These are phyloP conservation scores for Zoysia japonica DNA, from an alignment of 176 grass and related monocot species.

Conservation along the genomic window DNA sequence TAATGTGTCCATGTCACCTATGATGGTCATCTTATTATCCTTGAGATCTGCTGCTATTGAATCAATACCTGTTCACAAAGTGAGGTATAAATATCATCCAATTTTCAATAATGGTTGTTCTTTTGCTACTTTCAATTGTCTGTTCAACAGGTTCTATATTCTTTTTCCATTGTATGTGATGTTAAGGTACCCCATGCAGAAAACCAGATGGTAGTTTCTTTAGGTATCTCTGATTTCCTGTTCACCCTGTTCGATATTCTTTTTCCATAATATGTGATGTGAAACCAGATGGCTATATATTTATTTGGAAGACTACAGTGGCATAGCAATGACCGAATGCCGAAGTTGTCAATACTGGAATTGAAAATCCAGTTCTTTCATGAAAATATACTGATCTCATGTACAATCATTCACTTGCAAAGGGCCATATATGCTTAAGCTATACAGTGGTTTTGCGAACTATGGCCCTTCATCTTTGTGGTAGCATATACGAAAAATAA, in stretches of 20 bases:
- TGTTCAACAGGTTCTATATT: constrained; percentile 2
- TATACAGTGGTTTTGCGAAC: neutral
- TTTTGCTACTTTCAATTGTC: neutral
- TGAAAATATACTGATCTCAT: neutral
- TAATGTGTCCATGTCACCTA: constrained; percentile 85
- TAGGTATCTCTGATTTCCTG: neutral
- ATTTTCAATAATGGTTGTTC: constrained; percentile 20
- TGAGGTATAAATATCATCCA: constrained; percentile 36
- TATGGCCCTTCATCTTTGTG: constrained; percentile 14
- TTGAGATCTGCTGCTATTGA: constrained; percentile 87
- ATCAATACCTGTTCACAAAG: constrained; percentile 62
- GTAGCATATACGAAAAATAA: neutral
- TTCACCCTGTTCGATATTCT: neutral
- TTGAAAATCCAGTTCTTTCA: constrained; percentile 6
- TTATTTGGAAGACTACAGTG: neutral
- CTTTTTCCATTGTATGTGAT: constrained; percentile 22
- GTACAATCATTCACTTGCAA: constrained; percentile 12
- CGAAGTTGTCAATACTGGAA: neutral
- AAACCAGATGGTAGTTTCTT: neutral
- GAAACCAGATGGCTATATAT: neutral
- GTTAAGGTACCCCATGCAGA: neutral
- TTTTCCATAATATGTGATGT: constrained; percentile 25
- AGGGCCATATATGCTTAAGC: neutral
- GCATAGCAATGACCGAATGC: neutral
- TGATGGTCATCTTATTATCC: constrained; percentile 88